Evolutionary conservation across 2,329 filamentous ascomycete genomes (phyloP).

Genomic region (Botrytis galanthina): DNA sequence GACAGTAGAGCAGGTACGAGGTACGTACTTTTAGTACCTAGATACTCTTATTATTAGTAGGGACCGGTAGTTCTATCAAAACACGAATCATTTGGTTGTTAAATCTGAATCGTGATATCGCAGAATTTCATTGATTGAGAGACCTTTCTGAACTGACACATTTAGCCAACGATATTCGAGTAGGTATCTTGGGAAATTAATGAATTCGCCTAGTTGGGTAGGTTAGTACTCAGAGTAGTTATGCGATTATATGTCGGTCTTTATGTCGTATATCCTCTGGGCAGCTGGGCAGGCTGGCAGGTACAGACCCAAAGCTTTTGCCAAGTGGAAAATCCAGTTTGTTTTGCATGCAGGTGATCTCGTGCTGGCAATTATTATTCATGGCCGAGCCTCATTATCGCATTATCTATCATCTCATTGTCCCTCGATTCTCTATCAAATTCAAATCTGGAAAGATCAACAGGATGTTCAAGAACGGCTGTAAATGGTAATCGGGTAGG

Average conservation of each 20-base stretch:
- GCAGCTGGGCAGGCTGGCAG: background rate
- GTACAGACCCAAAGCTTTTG: background rate
- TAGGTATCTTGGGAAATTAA: background rate
- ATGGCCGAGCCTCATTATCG: background rate
- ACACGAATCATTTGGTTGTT: background rate
- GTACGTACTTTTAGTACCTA: no score
- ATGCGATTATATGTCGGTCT: background rate
- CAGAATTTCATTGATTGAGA: background rate
- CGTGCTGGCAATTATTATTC: background rate
- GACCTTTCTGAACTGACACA: background rate
- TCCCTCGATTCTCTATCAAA: background rate
- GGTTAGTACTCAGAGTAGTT: no score
- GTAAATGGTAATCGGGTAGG: background rate
- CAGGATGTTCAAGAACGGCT: background rate
- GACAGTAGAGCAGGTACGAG: background rate
- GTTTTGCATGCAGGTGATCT: background rate
- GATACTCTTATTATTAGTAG: background rate
- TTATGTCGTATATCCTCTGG: background rate
- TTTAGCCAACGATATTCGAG: background rate
- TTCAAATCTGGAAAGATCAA: slow-evolving; percentile 1
- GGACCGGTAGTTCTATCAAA: background rate
- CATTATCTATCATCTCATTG: no score
- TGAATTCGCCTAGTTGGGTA: background rate
- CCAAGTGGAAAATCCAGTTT: background rate
- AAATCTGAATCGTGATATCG: background rate